Percentiles rank a stretch among this genome's conserved stretches.
These are phyloP conservation scores for Eutrema japonicum DNA, from an alignment of 345 rosid genomes.

Conservation along the genomic window DNA sequence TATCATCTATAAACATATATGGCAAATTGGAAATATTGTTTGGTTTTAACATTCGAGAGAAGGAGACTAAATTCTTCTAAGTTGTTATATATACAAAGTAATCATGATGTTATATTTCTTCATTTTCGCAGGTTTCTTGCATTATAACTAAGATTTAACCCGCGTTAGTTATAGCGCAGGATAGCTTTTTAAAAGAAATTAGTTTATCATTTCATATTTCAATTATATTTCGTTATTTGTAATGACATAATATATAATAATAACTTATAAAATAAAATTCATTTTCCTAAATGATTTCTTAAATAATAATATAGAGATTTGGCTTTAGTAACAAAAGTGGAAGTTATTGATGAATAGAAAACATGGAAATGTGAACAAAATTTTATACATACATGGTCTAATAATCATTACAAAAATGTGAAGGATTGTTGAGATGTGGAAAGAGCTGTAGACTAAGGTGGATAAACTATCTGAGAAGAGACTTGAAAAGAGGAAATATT, in stretches of 20 bases:
- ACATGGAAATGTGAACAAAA: neutral
- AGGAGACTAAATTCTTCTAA: neutral
- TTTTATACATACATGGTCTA: neutral
- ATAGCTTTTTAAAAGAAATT: too few species aligned
- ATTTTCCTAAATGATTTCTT: too few species aligned
- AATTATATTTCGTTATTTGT: too few species aligned
- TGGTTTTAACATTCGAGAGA: neutral
- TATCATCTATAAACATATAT: neutral
- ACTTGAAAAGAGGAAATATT: conserved; percentile 83
- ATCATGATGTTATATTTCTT: neutral
- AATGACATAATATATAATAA: too few species aligned
- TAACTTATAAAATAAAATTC: too few species aligned
- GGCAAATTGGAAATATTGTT: neutral
- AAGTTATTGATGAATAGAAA: neutral
- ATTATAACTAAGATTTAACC: neutral
- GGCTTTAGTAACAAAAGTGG: neutral
- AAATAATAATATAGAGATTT: neutral
- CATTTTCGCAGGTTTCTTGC: neutral
- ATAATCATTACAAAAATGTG: neutral
- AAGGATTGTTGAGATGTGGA: conserved; percentile 85
- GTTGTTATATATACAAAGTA: neutral
- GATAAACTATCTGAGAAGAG: conserved; percentile 84
- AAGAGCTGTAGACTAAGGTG: conserved; percentile 96
- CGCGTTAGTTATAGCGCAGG: too few species aligned
- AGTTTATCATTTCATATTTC: too few species aligned